A percentile compares a stretch with the other conserved stretches of the same genome.
Conservation (phyloP, 164 flowering plant species). For the Macadamia tetraphylla region DNA sequence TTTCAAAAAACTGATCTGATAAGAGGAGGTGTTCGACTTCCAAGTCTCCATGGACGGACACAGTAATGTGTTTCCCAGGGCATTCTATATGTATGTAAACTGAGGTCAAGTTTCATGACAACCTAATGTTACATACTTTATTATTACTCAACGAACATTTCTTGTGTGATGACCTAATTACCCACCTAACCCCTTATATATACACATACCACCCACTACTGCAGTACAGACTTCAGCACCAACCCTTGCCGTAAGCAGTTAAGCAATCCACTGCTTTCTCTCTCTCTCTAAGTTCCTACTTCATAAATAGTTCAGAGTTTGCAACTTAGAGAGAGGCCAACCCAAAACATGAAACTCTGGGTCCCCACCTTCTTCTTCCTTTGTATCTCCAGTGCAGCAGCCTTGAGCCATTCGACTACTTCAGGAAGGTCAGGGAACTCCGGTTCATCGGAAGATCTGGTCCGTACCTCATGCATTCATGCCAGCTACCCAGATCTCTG, state of each 20-base stretch:
- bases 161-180: too few relatives aligned
- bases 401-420: neutral
- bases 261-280: neutral
- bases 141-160: too few relatives aligned
- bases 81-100: too few relatives aligned
- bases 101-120: too few relatives aligned
- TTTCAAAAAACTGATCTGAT: too few relatives aligned
- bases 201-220: neutral
- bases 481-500: conserved; percentile 68
- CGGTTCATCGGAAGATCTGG: conserved; percentile 25
- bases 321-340: too few relatives aligned
- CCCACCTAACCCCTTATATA: too few relatives aligned
- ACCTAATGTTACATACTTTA: too few relatives aligned
- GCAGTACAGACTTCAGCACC: neutral
- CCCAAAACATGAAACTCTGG: neutral
- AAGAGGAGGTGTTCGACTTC: too few relatives aligned
- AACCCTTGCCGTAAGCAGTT: neutral
- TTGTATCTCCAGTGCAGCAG: conserved; percentile 6
- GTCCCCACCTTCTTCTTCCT: conserved; percentile 4
- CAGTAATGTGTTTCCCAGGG: too few relatives aligned
- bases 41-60: too few relatives aligned
- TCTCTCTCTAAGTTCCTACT: neutral
- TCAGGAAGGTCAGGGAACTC: neutral
- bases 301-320: too few relatives aligned
- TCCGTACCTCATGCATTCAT: conserved; percentile 47